A percentile compares a stretch with the other conserved stretches of the same genome.
Conservation (phyloP, 208 protist species). For the Trypanosoma cruzi region DNA sequence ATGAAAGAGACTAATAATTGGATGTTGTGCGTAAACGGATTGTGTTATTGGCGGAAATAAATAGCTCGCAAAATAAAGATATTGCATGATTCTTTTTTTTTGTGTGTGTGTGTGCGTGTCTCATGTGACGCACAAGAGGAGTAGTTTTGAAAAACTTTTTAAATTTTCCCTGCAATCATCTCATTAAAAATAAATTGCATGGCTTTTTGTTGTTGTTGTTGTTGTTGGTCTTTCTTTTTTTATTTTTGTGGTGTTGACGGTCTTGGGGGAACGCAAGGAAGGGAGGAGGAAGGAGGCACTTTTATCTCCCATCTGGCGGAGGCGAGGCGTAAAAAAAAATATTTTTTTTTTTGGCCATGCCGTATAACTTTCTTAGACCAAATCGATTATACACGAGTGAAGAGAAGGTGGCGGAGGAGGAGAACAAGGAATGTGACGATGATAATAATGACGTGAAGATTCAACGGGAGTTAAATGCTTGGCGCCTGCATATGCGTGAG, state of each 20-base stretch:
- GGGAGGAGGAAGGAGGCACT: not conserved
- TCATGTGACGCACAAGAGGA: not conserved
- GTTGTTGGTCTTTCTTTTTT: constrained; percentile 18
- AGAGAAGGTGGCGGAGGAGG: not conserved
- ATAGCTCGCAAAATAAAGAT: constrained; percentile 1
- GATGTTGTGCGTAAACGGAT: not conserved
- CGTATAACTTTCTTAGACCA: constrained; percentile 22
- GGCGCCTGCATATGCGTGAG: constrained; percentile 39
- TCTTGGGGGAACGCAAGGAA: not conserved
- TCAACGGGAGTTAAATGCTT: constrained; percentile 30
- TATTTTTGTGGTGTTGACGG: not conserved
- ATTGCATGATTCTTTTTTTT: not conserved
- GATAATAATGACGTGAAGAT: constrained; percentile 25
- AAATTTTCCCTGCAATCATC: no score
- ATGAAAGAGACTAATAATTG: not conserved
- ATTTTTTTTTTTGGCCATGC: constrained; percentile 6
- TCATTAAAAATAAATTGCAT: not conserved
- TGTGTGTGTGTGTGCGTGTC: not conserved
- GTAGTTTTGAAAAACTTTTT: no score
- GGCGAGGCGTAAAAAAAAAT: not conserved
- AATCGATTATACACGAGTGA: not conserved
- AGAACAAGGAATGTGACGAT: not conserved
- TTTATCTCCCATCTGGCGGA: not conserved
- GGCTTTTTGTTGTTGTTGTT: not conserved
- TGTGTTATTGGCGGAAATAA: not conserved